A percentile compares a stretch with the other conserved stretches of the same genome.
Conservation (phyloP, 305 asterid genomes). For the Lippia alba region DNA sequence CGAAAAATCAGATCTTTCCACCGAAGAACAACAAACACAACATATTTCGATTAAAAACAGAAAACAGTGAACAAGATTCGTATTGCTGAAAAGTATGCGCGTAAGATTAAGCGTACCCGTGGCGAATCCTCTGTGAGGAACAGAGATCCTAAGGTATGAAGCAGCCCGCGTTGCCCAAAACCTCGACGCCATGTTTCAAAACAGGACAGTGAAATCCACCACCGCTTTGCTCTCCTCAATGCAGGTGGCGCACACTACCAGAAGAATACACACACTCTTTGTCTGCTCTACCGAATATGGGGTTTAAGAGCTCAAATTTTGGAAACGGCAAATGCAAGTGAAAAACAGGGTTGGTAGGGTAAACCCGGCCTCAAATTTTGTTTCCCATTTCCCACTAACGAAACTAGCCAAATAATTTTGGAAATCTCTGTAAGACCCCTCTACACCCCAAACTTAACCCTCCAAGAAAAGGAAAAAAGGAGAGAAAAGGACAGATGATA, state of each 20-base stretch:
- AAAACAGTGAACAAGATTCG: constrained; percentile 30
- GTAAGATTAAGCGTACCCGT: constrained; percentile 55
- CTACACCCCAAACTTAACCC: too few relatives aligned
- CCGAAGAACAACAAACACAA: constrained; percentile 52
- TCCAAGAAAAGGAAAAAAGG: too few relatives aligned
- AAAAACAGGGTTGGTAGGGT: constrained; percentile 37
- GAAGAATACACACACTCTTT: background rate
- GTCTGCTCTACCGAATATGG: constrained; percentile 10
- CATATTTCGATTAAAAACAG: background rate
- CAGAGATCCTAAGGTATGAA: constrained; percentile 84
- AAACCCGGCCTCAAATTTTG: background rate
- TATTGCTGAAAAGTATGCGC: background rate
- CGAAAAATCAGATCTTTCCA: constrained; percentile 50
- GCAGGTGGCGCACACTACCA: constrained; percentile 36
- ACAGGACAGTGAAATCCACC: constrained; percentile 25
- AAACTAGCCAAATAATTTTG: constrained; percentile 6
- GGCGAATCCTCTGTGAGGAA: constrained; percentile 80
- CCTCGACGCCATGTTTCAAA: constrained; percentile 65
- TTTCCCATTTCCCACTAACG: background rate
- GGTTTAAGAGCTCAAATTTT: constrained; percentile 14
- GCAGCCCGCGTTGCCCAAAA: constrained; percentile 89
- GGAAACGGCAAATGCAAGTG: constrained; percentile 14
- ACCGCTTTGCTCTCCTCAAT: constrained; percentile 35
- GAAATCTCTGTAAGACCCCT: constrained; percentile 22
- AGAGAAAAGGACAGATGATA: background rate